Conservation (phyloP, 148 eudicot genomes). For the Pouteria glomerata region DNA sequence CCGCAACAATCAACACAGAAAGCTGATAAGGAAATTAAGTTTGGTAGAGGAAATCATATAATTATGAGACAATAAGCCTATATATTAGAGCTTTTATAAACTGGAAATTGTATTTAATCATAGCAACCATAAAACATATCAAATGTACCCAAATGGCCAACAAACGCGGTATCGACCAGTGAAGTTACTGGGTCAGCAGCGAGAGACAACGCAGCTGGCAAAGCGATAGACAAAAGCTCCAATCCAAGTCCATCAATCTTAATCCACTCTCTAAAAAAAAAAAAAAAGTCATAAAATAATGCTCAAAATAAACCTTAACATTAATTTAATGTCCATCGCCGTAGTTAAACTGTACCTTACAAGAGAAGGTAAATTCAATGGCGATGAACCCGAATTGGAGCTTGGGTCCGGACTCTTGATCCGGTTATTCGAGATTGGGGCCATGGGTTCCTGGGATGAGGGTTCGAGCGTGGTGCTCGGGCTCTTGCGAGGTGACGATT, state of each 20-base stretch:
- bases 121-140: not conserved
- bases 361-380: slow-evolving; percentile 7
- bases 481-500: slow-evolving; percentile 20
- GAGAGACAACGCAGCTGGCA: slow-evolving; percentile 85
- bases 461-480: slow-evolving; percentile 11
- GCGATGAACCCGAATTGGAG: slow-evolving; percentile 10
- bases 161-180: slow-evolving; percentile 83
- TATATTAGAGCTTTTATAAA: not conserved
- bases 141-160: slow-evolving; percentile 83
- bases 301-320: not conserved
- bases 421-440: slow-evolving; percentile 7
- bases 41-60: not conserved
- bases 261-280: slow-evolving; percentile 37
- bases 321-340: not conserved
- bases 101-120: not conserved
- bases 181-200: slow-evolving; percentile 89
- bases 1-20: not conserved
- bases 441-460: slow-evolving; percentile 9
- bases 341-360: not conserved
- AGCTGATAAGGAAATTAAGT: not conserved
- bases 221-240: slow-evolving; percentile 72
- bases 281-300: slow-evolving; percentile 1
- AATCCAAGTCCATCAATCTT: slow-evolving; percentile 62
- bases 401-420: slow-evolving; percentile 13
- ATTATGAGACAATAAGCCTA: too few species aligned